Percentiles rank a stretch among this genome's conserved stretches.
These are phyloP conservation scores for Colletotrichum somersetense DNA, from an alignment of 2,329 filamentous ascomycete species.

Conservation along the genomic window DNA sequence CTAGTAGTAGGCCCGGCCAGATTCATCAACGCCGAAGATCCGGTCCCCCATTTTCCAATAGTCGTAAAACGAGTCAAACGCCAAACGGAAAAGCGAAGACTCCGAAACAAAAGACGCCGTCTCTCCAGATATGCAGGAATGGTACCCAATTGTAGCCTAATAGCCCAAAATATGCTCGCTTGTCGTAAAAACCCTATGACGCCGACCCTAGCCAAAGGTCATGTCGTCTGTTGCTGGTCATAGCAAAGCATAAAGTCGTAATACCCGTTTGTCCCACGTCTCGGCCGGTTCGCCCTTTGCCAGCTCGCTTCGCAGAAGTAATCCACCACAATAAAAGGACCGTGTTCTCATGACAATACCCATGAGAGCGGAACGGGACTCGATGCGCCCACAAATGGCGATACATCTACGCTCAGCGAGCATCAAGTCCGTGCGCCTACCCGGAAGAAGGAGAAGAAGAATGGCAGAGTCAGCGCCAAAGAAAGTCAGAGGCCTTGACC, in stretches of 20 bases:
- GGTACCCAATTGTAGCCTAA: neutral
- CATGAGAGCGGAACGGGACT: neutral
- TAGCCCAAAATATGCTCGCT: conserved; percentile 1
- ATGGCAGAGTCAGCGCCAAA: conserved; percentile 20
- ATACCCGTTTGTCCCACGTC: neutral
- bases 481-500: conserved; percentile 29
- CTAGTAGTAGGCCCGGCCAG: neutral
- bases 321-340: no score
- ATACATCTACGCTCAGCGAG: neutral
- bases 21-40: neutral
- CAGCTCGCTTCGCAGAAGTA: neutral
- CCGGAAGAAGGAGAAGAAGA: neutral
- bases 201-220: neutral
- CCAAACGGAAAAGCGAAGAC: neutral
- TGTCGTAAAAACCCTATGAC: neutral
- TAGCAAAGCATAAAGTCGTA: conserved; percentile 16
- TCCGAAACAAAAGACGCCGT: neutral
- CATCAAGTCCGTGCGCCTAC: neutral
- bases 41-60: neutral
- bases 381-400: neutral
- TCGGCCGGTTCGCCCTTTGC: neutral
- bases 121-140: neutral
- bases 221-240: conserved; percentile 1
- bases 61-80: neutral
- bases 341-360: neutral